A percentile compares a stretch with the other conserved stretches of the same genome.
Evolutionary conservation across 1,284 basidiomycete genomes (phyloP).

Genomic region (Cystobasidium slooffiae): DNA sequence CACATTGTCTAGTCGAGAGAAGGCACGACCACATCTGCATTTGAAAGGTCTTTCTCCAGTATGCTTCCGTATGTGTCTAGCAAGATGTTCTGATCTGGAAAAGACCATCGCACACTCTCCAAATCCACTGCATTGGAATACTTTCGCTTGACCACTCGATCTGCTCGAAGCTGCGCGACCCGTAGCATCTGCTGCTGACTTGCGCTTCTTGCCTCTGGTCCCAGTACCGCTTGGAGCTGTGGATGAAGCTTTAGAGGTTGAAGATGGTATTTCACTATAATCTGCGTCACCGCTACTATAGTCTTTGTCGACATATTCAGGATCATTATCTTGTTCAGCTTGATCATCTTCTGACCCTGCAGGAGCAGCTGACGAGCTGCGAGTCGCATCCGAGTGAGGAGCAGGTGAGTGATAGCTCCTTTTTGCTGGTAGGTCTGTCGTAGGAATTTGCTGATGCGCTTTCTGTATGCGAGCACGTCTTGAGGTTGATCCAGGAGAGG

Average conservation of each 20-base stretch:
- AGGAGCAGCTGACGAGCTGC: not conserved
- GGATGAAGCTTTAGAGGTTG: not conserved
- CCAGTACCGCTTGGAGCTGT: not conserved
- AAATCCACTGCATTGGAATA: slow-evolving; percentile 92
- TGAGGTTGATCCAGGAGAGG: slow-evolving; percentile 16
- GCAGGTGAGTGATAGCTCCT: not conserved
- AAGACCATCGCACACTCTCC: slow-evolving; percentile 97
- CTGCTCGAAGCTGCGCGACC: not conserved
- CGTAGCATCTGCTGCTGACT: slow-evolving; percentile 9
- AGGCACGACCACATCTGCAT: slow-evolving; percentile 93
- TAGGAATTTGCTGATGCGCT: not conserved
- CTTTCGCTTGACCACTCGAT: slow-evolving; percentile 64
- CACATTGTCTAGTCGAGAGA: slow-evolving; percentile 89
- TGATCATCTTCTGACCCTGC: slow-evolving; percentile 2
- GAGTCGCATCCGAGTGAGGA: not conserved
- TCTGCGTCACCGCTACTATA: slow-evolving; percentile 16
- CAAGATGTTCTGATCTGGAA: slow-evolving; percentile 89
- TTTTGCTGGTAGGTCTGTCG: not conserved
- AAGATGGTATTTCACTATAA: not conserved
- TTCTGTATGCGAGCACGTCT: slow-evolving; percentile 24
- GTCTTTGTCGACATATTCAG: slow-evolving; percentile 6
- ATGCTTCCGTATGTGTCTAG: slow-evolving; percentile 96
- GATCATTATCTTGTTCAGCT: slow-evolving; percentile 12
- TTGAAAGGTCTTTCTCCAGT: slow-evolving; percentile 92
- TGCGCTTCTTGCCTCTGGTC: slow-evolving; percentile 22